A percentile compares a stretch with the other conserved stretches of the same genome.
Conservation (phyloP, 345 rosid genomes). For the Zanthoxylum bungeanum region DNA sequence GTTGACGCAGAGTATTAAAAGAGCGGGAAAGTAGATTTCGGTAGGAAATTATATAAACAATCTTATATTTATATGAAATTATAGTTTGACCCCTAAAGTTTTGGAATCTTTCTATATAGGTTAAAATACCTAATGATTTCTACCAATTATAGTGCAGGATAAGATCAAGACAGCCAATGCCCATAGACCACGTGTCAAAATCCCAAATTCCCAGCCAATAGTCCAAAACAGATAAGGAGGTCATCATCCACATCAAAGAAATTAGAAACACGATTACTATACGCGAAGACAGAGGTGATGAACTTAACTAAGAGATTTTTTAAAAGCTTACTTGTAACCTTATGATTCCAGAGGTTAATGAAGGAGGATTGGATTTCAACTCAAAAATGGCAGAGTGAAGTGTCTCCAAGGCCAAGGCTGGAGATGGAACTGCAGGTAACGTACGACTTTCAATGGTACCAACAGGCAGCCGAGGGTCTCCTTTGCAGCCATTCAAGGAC, state of each 20-base stretch:
- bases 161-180: constrained; percentile 6
- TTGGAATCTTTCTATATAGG: background rate
- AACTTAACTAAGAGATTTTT: background rate
- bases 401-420: constrained; percentile 50
- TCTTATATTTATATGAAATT: background rate
- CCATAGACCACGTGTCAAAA: constrained; percentile 45
- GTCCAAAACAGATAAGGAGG: constrained; percentile 15
- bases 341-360: constrained; percentile 58
- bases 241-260: background rate
- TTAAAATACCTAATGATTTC: background rate
- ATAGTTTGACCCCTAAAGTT: background rate
- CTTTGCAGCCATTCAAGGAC: constrained; percentile 82
- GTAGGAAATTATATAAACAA: background rate
- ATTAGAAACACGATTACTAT: no score
- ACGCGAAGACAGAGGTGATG: background rate
- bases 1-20: background rate
- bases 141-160: background rate
- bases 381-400: constrained; percentile 46
- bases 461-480: constrained; percentile 41
- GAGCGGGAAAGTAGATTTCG: constrained; percentile 15
- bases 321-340: constrained; percentile 56
- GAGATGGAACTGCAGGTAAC: constrained; percentile 42
- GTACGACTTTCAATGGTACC: constrained; percentile 55
- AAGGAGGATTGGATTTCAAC: constrained; percentile 49
- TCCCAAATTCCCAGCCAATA: constrained; percentile 4